These are phyloP conservation scores for Suillus spraguei DNA, from an alignment of 768 basidiomycete species.

Conservation along the genomic window DNA sequence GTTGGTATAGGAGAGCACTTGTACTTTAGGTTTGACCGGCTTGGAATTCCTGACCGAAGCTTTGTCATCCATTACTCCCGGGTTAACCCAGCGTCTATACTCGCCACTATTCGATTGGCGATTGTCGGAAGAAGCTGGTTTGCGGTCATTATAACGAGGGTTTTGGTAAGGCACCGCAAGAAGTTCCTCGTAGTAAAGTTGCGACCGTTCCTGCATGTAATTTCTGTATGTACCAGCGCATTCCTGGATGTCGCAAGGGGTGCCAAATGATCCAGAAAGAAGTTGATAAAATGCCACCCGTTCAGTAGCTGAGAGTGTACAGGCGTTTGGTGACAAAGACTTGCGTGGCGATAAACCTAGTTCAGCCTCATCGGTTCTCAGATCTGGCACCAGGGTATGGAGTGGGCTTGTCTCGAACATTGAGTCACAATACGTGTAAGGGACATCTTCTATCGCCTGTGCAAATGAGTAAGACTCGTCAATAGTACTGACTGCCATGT, in stretches of 20 bases:
- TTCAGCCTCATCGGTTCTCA: neutral
- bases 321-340: neutral
- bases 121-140: constrained; percentile 7
- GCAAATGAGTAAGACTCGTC: constrained; percentile 31
- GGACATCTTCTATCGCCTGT: constrained; percentile 31
- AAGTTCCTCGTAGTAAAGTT: constrained; percentile 50
- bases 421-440: constrained; percentile 31
- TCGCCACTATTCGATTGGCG: constrained; percentile 11
- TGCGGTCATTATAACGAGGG: constrained; percentile 12
- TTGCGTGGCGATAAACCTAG: constrained; percentile 10
- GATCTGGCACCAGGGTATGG: constrained; percentile 9
- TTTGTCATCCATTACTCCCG: constrained; percentile 5
- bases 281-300: constrained; percentile 53
- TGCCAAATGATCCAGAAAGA: constrained; percentile 50
- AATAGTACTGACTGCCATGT: constrained; percentile 20
- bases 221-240: constrained; percentile 52
- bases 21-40: constrained; percentile 7
- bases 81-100: constrained; percentile 13
- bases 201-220: constrained; percentile 51
- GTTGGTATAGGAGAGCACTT: neutral
- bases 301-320: constrained; percentile 43
- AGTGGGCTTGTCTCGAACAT: constrained; percentile 24
- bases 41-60: constrained; percentile 10
- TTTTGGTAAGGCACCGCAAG: constrained; percentile 21
- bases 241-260: constrained; percentile 49